phyloP scores from a whole-genome alignment of 2,329 filamentous ascomycete genomes.

The Penicillium sp. region DNA sequence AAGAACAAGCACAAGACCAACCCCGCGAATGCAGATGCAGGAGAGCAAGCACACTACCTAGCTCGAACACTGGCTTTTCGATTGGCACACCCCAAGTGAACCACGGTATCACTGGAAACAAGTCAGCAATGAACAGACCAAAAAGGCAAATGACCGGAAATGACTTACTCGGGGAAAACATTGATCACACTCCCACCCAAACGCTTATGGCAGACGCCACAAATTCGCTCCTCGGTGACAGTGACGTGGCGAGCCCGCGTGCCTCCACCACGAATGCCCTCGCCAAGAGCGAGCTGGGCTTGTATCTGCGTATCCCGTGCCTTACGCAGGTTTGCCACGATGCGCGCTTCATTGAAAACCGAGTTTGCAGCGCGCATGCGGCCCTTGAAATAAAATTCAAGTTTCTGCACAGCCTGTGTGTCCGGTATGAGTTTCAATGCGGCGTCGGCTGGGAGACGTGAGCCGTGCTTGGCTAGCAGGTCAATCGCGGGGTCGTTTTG shows the following conservation, averaged over 20 bases:
- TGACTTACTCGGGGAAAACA: conserved; percentile 75
- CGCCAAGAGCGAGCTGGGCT: conserved; percentile 69
- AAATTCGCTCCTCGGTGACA: conserved; percentile 83
- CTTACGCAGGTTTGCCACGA: conserved; percentile 73
- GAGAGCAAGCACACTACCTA: conserved; percentile 15
- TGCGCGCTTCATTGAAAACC: conserved; percentile 73
- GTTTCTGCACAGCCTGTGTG: conserved; percentile 69
- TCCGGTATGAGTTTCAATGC: conserved; percentile 84
- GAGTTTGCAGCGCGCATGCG: conserved; percentile 84
- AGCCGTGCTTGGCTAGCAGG: conserved; percentile 87
- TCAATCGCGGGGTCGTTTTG: conserved; percentile 77
- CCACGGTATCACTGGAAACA: conserved; percentile 54
- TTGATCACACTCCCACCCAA: conserved; percentile 88
- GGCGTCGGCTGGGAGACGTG: conserved; percentile 80
- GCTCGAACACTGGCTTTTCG: conserved; percentile 33
- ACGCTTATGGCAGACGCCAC: conserved; percentile 88
- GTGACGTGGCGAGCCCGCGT: conserved; percentile 68
- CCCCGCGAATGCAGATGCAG: conserved; percentile 7
- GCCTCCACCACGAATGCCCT: conserved; percentile 52
- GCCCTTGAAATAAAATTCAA: conserved; percentile 88
- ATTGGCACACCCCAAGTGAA: conserved; percentile 76
- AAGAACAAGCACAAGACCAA: background rate
- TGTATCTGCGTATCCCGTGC: conserved; percentile 77
- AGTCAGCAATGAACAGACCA: conserved; percentile 17
- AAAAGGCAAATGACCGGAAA: background rate